Evolutionary conservation across 805 yeast genomes (phyloP).

Genomic region (Spathaspora boniae): DNA sequence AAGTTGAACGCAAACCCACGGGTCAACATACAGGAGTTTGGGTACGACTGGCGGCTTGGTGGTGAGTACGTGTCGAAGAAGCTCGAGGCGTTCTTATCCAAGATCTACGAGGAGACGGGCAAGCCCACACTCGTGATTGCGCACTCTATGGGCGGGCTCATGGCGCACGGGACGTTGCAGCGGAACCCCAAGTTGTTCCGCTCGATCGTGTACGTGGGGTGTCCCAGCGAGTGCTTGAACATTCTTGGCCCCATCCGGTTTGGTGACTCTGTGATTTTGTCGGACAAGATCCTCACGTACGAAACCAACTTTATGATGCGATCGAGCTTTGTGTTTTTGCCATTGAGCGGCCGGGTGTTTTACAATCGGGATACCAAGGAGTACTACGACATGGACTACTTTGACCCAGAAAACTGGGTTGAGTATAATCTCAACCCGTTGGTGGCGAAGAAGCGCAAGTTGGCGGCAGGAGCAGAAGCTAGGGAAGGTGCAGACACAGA

Average conservation of each 20-base stretch:
- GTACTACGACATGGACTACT: constrained; percentile 65
- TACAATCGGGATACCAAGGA: constrained; percentile 58
- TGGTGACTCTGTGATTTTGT: constrained; percentile 76
- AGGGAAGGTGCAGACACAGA: too few relatives aligned
- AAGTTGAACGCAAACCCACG: constrained; percentile 53
- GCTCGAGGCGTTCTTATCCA: constrained; percentile 45
- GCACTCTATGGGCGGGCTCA: constrained; percentile 93
- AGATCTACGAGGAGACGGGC: constrained; percentile 46
- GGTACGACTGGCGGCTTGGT: constrained; percentile 93
- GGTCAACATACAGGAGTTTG: constrained; percentile 65
- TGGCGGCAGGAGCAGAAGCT: too few relatives aligned
- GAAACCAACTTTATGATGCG: constrained; percentile 89
- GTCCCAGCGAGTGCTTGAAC: constrained; percentile 80
- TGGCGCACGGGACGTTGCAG: constrained; percentile 77
- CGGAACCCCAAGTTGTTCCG: constrained; percentile 63
- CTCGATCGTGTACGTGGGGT: constrained; percentile 77
- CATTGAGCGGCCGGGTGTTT: constrained; percentile 71
- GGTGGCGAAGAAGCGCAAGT: constrained; percentile 43
- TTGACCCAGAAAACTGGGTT: constrained; percentile 78
- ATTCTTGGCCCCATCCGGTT: constrained; percentile 80
- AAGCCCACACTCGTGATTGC: constrained; percentile 71
- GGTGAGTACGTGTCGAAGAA: constrained; percentile 51
- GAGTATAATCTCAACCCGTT: constrained; percentile 72
- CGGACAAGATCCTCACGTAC: constrained; percentile 70
- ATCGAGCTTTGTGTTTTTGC: constrained; percentile 75